Evolutionary conservation across 1,139 yeast species (phyloP).

Genomic region (Scheffersomyces lignicola): DNA sequence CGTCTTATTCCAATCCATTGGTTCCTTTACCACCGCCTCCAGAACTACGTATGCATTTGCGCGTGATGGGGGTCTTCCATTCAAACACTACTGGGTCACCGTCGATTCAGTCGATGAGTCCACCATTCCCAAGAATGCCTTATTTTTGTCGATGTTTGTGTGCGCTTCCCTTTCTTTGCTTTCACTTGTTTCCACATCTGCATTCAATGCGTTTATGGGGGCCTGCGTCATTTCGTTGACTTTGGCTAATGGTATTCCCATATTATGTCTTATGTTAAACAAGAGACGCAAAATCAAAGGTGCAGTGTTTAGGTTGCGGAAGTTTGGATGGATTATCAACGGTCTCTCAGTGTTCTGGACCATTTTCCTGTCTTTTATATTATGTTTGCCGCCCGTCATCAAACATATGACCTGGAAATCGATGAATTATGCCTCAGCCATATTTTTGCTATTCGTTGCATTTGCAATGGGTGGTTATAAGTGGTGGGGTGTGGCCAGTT

Average conservation of each 20-base stretch:
- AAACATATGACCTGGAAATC: conserved; percentile 55
- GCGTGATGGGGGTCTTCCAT: conserved; percentile 86
- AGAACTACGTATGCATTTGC: conserved; percentile 86
- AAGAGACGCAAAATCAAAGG: conserved; percentile 65
- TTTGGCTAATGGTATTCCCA: conserved; percentile 77
- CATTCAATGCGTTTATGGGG: conserved; percentile 83
- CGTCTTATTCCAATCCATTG: conserved; percentile 73
- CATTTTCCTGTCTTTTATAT: conserved; percentile 55
- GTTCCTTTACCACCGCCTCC: conserved; percentile 81
- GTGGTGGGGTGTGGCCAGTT: conserved; percentile 59
- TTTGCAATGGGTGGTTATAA: conserved; percentile 53
- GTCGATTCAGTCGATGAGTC: conserved; percentile 61
- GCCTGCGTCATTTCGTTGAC: conserved; percentile 81
- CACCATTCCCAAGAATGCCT: conserved; percentile 70
- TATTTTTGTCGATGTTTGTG: conserved; percentile 65
- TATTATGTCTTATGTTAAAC: conserved; percentile 59
- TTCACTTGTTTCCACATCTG: conserved; percentile 69
- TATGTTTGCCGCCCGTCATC: conserved; percentile 74
- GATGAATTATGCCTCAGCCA: conserved; percentile 77
- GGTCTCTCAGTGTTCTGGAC: conserved; percentile 63
- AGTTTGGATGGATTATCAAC: conserved; percentile 66
- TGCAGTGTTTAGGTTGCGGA: conserved; percentile 67
- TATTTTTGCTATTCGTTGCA: conserved; percentile 49
- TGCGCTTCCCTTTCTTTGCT: conserved; percentile 62
- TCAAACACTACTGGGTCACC: conserved; percentile 60